Evolutionary conservation across 106 monocot genomes (phyloP).

Genomic region (Dendrobium huoshanense): DNA sequence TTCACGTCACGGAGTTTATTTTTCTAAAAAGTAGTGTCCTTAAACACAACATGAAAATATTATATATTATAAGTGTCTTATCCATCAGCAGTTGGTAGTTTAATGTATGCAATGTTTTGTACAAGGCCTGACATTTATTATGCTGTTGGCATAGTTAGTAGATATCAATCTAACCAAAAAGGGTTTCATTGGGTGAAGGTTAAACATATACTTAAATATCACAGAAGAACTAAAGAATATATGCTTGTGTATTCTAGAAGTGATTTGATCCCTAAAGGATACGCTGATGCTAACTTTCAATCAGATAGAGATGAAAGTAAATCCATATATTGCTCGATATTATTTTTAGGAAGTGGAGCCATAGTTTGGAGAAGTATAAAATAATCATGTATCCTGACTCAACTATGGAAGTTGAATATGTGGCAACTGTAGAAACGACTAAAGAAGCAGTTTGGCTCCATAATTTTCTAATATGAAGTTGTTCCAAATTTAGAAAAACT

Average conservation of each 20-base stretch:
- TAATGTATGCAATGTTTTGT: not conserved
- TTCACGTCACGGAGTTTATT: not conserved
- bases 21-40: constrained; percentile 2
- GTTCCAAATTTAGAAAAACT: not conserved
- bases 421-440: not conserved
- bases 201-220: not conserved
- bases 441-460: not conserved
- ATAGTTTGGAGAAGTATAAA: constrained; percentile 5
- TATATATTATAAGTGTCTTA: not conserved
- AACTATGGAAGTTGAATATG: constrained; percentile 5
- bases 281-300: not conserved
- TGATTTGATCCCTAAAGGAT: not conserved
- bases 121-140: not conserved
- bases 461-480: not conserved
- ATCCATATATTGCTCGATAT: not conserved
- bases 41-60: not conserved
- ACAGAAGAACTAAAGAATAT: not conserved
- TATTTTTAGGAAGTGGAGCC: not conserved
- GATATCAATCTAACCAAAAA: not conserved
- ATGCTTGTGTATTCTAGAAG: not conserved
- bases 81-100: not conserved
- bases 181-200: not conserved
- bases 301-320: not conserved
- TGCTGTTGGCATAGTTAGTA: not conserved
- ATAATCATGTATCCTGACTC: not conserved